These are phyloP conservation scores for Sporothrix inflata DNA, from an alignment of 2,329 filamentous ascomycete species.

Conservation along the genomic window DNA sequence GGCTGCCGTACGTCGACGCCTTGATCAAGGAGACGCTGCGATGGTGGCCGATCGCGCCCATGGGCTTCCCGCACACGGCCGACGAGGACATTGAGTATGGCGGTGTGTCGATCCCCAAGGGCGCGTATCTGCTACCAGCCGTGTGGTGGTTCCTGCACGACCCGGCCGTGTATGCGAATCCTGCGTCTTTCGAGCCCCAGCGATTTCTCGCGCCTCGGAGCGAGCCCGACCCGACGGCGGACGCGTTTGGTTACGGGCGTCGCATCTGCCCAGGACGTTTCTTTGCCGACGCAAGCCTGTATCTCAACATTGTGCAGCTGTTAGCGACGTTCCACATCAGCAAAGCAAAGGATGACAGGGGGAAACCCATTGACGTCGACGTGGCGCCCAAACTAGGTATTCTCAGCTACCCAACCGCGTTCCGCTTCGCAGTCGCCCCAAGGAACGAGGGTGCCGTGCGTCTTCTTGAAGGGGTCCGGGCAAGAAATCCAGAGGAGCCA, in stretches of 20 bases:
- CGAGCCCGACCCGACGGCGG: background rate
- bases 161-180: background rate
- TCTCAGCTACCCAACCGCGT: background rate
- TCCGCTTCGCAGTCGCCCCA: background rate
- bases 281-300: conserved; percentile 2
- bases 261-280: background rate
- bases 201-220: background rate
- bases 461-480: background rate
- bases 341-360: background rate
- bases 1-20: background rate
- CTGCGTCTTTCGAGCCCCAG: background rate
- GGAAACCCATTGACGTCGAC: background rate
- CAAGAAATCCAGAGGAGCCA: background rate
- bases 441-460: background rate
- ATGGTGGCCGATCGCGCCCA: conserved; percentile 7
- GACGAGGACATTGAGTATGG: background rate
- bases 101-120: background rate
- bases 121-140: background rate
- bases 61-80: background rate
- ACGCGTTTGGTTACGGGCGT: background rate
- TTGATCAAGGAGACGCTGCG: background rate
- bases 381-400: background rate
- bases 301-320: background rate
- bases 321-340: background rate
- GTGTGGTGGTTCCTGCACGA: conserved; percentile 10